A percentile compares a stretch with the other conserved stretches of the same genome.
phyloP scores from a whole-genome alignment of 345 rosid species.

The Rhodamnia argentea region DNA sequence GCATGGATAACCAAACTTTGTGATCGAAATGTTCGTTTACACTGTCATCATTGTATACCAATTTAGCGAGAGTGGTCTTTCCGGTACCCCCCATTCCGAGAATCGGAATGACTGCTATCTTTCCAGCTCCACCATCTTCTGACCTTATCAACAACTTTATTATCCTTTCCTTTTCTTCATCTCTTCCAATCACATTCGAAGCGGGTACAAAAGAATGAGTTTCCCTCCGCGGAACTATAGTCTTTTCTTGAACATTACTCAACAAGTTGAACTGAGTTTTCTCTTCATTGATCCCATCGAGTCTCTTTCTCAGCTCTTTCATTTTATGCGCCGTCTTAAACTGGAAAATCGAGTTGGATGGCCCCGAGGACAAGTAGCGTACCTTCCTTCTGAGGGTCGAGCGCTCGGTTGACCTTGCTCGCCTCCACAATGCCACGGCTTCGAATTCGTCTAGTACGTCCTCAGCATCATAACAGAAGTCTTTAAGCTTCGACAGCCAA shows the following conservation, averaged over 20 bases:
- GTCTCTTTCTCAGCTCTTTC: neutral
- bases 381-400: conserved; percentile 3
- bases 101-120: conserved; percentile 7
- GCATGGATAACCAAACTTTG: conserved; percentile 7
- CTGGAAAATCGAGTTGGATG: neutral
- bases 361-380: neutral
- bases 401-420: neutral
- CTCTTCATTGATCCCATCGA: neutral
- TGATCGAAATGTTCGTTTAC: neutral
- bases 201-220: conserved; percentile 9
- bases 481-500: conserved; percentile 1
- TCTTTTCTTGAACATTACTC: neutral
- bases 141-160: neutral
- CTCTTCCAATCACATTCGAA: conserved; percentile 9
- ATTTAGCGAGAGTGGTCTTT: conserved; percentile 14
- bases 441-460: conserved; percentile 9
- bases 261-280: neutral
- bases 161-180: neutral
- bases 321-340: conserved; percentile 1
- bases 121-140: neutral
- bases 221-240: conserved; percentile 1
- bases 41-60: conserved; percentile 4
- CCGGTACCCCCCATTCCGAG: conserved; percentile 19
- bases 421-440: neutral
- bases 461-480: conserved; percentile 6